These are phyloP conservation scores for Punctularia strigosozonata DNA, from an alignment of 768 basidiomycete species.

Conservation along the genomic window DNA sequence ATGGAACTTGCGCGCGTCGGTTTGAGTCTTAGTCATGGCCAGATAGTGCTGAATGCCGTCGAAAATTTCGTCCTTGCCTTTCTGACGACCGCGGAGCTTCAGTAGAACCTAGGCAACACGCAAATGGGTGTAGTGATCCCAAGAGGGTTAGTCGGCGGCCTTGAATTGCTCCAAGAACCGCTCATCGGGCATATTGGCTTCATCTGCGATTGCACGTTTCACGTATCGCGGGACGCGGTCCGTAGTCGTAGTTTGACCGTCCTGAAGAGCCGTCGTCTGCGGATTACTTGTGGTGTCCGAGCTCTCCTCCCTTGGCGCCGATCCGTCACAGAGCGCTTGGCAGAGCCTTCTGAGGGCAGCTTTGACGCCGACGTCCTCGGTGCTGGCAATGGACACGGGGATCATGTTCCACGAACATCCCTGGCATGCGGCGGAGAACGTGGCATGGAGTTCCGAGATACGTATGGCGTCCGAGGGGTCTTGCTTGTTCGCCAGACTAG, in stretches of 20 bases:
- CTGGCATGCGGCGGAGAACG: conserved; percentile 22
- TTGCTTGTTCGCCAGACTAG: conserved; percentile 45
- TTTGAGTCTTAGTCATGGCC: conserved; percentile 21
- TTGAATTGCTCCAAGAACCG: conserved; percentile 26
- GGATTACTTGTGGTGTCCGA: conserved; percentile 23
- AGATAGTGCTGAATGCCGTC: conserved; percentile 29
- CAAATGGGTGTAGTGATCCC: conserved; percentile 39
- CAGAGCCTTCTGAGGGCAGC: background rate
- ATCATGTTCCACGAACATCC: background rate
- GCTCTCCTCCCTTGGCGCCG: conserved; percentile 22
- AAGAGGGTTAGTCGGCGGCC: conserved; percentile 22
- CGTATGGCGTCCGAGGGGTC: conserved; percentile 41
- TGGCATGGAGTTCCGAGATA: conserved; percentile 29
- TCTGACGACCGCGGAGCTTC: conserved; percentile 27
- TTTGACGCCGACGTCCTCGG: conserved; percentile 4
- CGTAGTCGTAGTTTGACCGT: no score
- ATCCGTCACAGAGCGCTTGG: conserved; percentile 14
- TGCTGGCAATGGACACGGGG: conserved; percentile 17
- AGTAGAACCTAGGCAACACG: conserved; percentile 31
- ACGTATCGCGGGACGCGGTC: no score
- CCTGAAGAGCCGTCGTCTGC: no score
- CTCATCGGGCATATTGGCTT: conserved; percentile 15
- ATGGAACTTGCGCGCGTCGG: conserved; percentile 27
- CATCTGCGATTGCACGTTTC: background rate
- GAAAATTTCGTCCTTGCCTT: conserved; percentile 36